Evolutionary conservation across 768 basidiomycete species (phyloP).

Genomic region (Rhodotorula taiwanensis): DNA sequence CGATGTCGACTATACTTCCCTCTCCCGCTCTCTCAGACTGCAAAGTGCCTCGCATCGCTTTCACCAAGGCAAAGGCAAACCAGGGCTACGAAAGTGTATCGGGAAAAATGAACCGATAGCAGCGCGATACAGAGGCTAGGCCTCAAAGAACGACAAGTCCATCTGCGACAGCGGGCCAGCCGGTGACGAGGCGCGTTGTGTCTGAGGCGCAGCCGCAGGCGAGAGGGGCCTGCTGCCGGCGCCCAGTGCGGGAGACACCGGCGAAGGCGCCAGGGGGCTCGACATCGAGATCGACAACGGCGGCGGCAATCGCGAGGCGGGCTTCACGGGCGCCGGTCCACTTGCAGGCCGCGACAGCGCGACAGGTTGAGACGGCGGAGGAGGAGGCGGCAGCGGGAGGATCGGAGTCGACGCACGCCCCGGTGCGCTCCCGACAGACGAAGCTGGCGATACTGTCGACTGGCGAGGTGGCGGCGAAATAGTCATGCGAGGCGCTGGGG

Average conservation of each 20-base stretch:
- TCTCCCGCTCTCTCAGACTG: too few species aligned
- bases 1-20: too few species aligned
- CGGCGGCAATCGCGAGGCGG: too few species aligned
- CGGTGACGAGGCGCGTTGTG: background rate
- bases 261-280: background rate
- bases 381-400: slow-evolving; percentile 29
- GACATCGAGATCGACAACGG: background rate
- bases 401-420: slow-evolving; percentile 15
- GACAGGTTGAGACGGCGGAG: slow-evolving; percentile 30
- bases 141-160: slow-evolving; percentile 34
- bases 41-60: too few species aligned
- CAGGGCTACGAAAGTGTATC: too few species aligned
- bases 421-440: background rate
- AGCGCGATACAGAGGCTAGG: too few species aligned
- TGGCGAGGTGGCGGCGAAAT: slow-evolving; percentile 11
- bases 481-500: slow-evolving; percentile 3
- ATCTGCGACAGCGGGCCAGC: slow-evolving; percentile 25
- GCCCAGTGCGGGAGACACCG: background rate
- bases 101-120: too few species aligned
- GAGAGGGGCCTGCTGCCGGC: background rate
- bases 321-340: too few species aligned
- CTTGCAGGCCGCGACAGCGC: too few species aligned
- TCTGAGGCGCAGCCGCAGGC: background rate
- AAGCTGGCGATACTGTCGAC: background rate
- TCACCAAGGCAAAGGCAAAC: too few species aligned